These are phyloP conservation scores for Ogataea glucozyma DNA, from an alignment of 805 yeast genomes.

Conservation along the genomic window DNA sequence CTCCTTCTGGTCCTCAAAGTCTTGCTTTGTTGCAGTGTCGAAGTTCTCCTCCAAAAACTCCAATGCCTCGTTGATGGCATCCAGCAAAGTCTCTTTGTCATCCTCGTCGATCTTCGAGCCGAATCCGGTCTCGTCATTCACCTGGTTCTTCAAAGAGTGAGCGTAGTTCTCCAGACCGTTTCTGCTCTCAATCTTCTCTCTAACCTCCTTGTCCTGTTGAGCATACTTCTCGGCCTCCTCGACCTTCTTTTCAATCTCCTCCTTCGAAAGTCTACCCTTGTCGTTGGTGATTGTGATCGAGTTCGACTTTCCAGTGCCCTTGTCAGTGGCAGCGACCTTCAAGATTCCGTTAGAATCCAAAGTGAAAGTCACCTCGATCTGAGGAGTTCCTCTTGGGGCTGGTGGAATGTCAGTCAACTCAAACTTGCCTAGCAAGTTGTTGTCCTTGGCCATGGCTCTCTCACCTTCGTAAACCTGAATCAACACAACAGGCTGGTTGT, in stretches of 20 bases:
- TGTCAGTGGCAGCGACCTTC: conserved; percentile 84
- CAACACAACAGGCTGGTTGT: conserved; percentile 93
- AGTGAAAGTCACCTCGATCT: conserved; percentile 86
- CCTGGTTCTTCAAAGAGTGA: conserved; percentile 72
- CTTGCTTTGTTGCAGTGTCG: conserved; percentile 87
- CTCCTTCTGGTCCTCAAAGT: conserved; percentile 88
- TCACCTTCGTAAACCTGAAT: conserved; percentile 96
- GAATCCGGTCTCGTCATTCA: conserved; percentile 51
- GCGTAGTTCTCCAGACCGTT: conserved; percentile 88
- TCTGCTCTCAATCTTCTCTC: conserved; percentile 85
- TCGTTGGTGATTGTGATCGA: conserved; percentile 91
- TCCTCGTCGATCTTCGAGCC: conserved; percentile 84
- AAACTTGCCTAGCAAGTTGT: conserved; percentile 84
- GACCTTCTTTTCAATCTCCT: conserved; percentile 96
- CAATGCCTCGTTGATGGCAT: conserved; percentile 82
- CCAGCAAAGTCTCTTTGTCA: conserved; percentile 84
- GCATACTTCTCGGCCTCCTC: conserved; percentile 95
- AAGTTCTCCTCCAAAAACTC: conserved; percentile 66
- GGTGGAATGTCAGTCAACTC: conserved; percentile 87
- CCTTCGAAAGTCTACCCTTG: conserved; percentile 91
- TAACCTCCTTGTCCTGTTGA: conserved; percentile 82
- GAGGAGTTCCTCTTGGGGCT: conserved; percentile 91
- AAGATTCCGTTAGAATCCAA: conserved; percentile 85
- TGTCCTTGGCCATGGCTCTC: conserved; percentile 91
- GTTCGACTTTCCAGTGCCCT: conserved; percentile 91